These are phyloP conservation scores for Pythium chondricola DNA, from an alignment of 352 stramenopile genomes.

Conservation along the genomic window DNA sequence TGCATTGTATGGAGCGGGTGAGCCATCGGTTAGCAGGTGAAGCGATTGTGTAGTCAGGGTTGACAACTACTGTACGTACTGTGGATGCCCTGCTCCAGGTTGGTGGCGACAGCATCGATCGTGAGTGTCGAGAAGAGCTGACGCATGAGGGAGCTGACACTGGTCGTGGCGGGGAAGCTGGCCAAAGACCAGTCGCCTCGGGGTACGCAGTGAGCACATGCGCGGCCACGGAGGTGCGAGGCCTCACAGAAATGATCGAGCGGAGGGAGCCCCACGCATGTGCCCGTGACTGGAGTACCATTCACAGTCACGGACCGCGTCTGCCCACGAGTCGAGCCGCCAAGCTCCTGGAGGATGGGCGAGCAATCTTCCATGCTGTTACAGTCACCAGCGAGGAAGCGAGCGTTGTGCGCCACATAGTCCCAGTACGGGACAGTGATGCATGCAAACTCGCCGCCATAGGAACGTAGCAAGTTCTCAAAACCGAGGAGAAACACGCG, in stretches of 20 bases:
- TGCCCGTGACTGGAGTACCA: constrained; percentile 52
- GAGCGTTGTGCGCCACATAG: constrained; percentile 78
- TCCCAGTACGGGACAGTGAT: constrained; percentile 87
- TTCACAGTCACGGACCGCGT: constrained; percentile 52
- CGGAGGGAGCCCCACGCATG: constrained; percentile 39
- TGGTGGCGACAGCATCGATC: constrained; percentile 53
- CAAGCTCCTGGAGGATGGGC: constrained; percentile 60
- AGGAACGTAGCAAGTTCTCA: constrained; percentile 81
- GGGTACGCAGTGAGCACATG: constrained; percentile 62
- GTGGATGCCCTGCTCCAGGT: constrained; percentile 71
- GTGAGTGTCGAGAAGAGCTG: constrained; percentile 66
- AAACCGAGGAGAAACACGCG: constrained; percentile 72
- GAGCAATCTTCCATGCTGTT: constrained; percentile 70
- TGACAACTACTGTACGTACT: constrained; percentile 58
- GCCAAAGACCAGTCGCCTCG: constrained; percentile 52
- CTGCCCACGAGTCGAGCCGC: constrained; percentile 38
- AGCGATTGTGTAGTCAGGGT: not conserved
- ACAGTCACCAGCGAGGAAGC: constrained; percentile 53
- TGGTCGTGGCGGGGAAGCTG: constrained; percentile 58
- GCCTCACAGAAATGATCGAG: constrained; percentile 78
- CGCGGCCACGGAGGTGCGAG: constrained; percentile 24
- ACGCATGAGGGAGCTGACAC: constrained; percentile 63
- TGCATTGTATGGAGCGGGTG: constrained; percentile 19
- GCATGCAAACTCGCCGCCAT: constrained; percentile 75
- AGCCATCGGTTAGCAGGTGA: no score